phyloP scores from a whole-genome alignment of 495 filamentous ascomycete species.

The Podospora comata region DNA sequence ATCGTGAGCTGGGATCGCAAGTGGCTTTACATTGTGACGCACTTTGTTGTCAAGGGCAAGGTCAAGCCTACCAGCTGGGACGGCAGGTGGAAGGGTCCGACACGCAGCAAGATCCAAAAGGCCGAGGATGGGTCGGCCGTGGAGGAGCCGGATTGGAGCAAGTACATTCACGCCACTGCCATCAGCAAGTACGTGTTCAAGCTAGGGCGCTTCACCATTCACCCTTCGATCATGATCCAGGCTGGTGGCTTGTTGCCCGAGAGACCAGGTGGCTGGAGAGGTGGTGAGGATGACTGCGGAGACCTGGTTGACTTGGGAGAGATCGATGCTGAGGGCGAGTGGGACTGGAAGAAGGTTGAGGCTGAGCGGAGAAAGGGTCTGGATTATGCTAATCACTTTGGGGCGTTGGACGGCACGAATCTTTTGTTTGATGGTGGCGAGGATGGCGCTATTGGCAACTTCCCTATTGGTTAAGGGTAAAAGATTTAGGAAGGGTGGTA shows the following conservation, averaged over 20 bases:
- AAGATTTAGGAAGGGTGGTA: not conserved
- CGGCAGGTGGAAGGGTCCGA: slow-evolving; percentile 25
- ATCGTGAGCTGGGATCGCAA: slow-evolving; percentile 67
- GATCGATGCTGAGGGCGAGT: slow-evolving; percentile 30
- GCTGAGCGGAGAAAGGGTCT: slow-evolving; percentile 45
- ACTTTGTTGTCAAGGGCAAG: slow-evolving; percentile 57
- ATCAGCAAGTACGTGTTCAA: slow-evolving; percentile 90
- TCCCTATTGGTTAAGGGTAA: slow-evolving; percentile 38
- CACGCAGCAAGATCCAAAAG: slow-evolving; percentile 20
- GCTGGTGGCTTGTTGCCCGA: slow-evolving; percentile 65
- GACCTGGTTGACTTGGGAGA: slow-evolving; percentile 30
- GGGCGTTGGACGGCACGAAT: slow-evolving; percentile 50
- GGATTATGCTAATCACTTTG: slow-evolving; percentile 48
- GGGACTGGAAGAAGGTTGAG: slow-evolving; percentile 52
- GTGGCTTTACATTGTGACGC: slow-evolving; percentile 50
- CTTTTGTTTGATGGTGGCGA: slow-evolving; percentile 47
- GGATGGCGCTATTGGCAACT: slow-evolving; percentile 46
- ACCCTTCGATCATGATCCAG: slow-evolving; percentile 72
- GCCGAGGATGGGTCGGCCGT: slow-evolving; percentile 43
- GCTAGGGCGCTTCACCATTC: slow-evolving; percentile 77
- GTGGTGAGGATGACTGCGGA: slow-evolving; percentile 38
- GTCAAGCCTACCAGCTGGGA: slow-evolving; percentile 46
- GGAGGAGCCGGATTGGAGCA: slow-evolving; percentile 48
- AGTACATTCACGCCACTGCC: slow-evolving; percentile 66
- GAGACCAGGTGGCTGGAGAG: slow-evolving; percentile 48